Conservation (phyloP, 495 filamentous ascomycete genomes). For the Daldinia decipiens region DNA sequence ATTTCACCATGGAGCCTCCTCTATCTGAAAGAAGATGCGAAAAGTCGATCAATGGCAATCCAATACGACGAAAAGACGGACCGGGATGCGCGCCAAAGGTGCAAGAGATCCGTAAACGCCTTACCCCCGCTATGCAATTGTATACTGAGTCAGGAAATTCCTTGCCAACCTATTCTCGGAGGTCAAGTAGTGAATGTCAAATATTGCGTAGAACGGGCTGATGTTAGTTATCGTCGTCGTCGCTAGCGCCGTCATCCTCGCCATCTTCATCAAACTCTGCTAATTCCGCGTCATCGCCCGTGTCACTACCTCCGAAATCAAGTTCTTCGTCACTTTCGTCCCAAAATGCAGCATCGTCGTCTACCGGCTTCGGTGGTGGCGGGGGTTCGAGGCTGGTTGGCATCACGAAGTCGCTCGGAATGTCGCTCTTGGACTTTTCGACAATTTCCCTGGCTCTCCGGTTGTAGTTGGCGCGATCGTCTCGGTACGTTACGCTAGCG, state of each 20-base stretch:
- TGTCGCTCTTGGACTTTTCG: constrained; percentile 76
- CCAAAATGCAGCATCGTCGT: constrained; percentile 85
- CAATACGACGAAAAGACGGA: constrained; percentile 8
- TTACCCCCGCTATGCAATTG: constrained; percentile 51
- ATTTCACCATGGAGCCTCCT: constrained; percentile 17
- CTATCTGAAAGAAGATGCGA: constrained; percentile 35
- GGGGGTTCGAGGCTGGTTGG: constrained; percentile 72
- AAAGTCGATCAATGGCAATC: constrained; percentile 17
- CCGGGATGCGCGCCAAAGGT: constrained; percentile 11
- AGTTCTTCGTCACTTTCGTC: constrained; percentile 82
- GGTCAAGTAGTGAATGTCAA: constrained; percentile 21
- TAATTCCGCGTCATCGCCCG: constrained; percentile 66
- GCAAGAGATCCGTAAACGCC: constrained; percentile 31
- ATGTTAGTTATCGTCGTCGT: constrained; percentile 56
- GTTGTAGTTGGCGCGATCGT: constrained; percentile 73
- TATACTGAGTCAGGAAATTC: constrained; percentile 28
- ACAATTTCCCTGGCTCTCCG: constrained; percentile 73
- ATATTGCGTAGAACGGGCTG: constrained; percentile 6
- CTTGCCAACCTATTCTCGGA: constrained; percentile 31
- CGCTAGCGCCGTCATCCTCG: constrained; percentile 56
- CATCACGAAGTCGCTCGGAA: constrained; percentile 86
- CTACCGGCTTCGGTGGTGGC: constrained; percentile 69
- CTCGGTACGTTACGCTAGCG: constrained; percentile 85
- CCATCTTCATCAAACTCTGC: constrained; percentile 67
- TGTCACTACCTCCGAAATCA: constrained; percentile 78